phyloP scores from a whole-genome alignment of 306 rosid species.

The Cucurbita ficifolia region DNA sequence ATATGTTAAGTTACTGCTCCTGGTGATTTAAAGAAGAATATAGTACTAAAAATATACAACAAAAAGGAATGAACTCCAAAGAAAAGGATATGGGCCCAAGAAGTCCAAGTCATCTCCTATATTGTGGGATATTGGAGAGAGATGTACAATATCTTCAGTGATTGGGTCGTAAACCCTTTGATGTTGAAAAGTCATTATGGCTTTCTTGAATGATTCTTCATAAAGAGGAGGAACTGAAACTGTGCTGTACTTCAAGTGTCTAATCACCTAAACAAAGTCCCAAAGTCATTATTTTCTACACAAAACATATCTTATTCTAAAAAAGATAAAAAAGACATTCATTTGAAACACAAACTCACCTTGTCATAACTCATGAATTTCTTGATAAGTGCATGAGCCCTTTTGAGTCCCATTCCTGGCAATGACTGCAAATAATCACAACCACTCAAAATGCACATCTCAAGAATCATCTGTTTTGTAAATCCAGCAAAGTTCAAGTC shows the following conservation, averaged over 20 bases:
- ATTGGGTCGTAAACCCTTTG: conserved; percentile 75
- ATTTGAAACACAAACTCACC: conserved; percentile 27
- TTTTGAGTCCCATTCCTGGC: conserved; percentile 98
- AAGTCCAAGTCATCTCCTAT: conserved; percentile 54
- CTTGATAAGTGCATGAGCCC: conserved; percentile 69
- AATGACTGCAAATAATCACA: conserved; percentile 84
- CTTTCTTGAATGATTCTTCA: conserved; percentile 85
- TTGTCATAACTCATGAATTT: conserved; percentile 60
- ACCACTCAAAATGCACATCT: conserved; percentile 94
- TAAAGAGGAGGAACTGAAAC: conserved; percentile 63
- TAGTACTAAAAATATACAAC: neutral
- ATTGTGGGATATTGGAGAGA: conserved; percentile 32
- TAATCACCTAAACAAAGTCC: conserved; percentile 49
- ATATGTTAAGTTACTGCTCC: conserved; percentile 39
- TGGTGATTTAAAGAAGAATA: conserved; percentile 9
- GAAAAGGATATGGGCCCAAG: conserved; percentile 90
- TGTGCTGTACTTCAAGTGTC: conserved; percentile 65
- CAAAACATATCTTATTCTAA: neutral
- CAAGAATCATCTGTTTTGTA: conserved; percentile 78
- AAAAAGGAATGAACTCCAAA: neutral
- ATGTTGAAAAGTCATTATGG: conserved; percentile 62
- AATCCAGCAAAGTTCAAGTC: conserved; percentile 74
- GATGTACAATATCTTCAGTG: conserved; percentile 51
- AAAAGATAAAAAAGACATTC: neutral
- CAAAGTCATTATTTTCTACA: conserved; percentile 6